Base-by-base conservation (phyloP, 2,329 filamentous ascomycete genomes). In the Colletotrichum sp. region DNA sequence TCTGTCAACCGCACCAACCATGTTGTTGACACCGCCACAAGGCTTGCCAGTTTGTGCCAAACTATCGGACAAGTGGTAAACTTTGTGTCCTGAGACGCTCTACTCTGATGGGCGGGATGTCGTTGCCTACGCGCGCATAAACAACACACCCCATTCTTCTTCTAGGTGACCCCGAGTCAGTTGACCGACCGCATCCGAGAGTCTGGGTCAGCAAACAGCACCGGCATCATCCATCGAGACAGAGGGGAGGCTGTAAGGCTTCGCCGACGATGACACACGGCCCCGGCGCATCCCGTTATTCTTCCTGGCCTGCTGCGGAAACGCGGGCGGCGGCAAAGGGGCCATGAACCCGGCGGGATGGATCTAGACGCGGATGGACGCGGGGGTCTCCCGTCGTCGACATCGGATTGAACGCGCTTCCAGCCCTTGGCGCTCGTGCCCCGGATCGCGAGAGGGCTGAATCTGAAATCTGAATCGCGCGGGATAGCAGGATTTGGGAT, bases 1-100 rank as follows among this genome's bases (percentile, higher is more conserved):
- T 24, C 44, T 73, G 57, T 64, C 70, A 65, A 49, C 59, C 70
- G 73, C 70, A 52, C 64, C 64, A 59, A 57, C 70, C 70, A 59
- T 39, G 65, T 30, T n/a, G 32, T 21, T 65, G 59, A 66, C 60
- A 39, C 65, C 59, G 70, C 30, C 44, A 65, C 59, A 67, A 62
- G 55, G 13, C 21, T 68, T 5, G 26, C 24, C 44, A 18, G 44
- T 13, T 52, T 16, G 59, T 62, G 62, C 30, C 26, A 57, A 21
- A 44, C 57, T 64, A 65, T 73, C 64, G 69, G 68, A 72, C 44
- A n/a, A 57, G 44, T 52, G 44, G 32, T 32, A 65, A 68, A 68
- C 32, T 76, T 24, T 65, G 64, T 52, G 59, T 68, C 57, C 21
- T 65, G n/a, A 67, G 39, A 34, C 34, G 30, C 18, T 57, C 28